phyloP scores from a whole-genome alignment of 1,284 basidiomycete species.

The Ustilago tritici region DNA sequence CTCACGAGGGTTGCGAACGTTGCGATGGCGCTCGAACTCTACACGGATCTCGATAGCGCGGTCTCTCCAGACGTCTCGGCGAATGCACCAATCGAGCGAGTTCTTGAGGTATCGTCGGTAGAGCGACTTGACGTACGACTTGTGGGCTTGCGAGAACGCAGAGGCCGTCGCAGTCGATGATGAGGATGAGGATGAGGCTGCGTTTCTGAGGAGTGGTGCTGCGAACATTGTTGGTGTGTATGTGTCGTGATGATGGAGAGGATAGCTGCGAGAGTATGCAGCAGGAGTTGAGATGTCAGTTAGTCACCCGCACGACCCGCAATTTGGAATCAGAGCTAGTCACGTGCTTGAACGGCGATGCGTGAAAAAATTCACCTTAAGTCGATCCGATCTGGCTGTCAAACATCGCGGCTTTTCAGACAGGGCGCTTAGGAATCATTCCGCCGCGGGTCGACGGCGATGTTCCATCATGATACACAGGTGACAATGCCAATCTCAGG shows the following conservation, averaged over 20 bases:
- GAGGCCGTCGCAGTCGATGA: slow-evolving; percentile 19
- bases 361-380: neutral
- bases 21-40: slow-evolving; percentile 90
- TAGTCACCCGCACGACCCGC: neutral
- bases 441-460: no score
- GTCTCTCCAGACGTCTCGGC: slow-evolving; percentile 85
- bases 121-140: slow-evolving; percentile 88
- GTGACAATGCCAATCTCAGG: no score
- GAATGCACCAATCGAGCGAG: slow-evolving; percentile 87
- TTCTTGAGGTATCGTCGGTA: slow-evolving; percentile 88
- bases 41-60: slow-evolving; percentile 86
- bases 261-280: neutral
- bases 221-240: slow-evolving; percentile 28
- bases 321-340: slow-evolving; percentile 7
- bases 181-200: slow-evolving; percentile 24
- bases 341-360: slow-evolving; percentile 11
- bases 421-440: no score
- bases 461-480: no score
- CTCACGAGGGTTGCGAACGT: slow-evolving; percentile 87
- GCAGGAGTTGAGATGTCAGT: slow-evolving; percentile 1
- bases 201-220: slow-evolving; percentile 34
- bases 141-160: slow-evolving; percentile 81
- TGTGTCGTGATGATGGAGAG: neutral
- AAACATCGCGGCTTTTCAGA: no score
- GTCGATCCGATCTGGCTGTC: neutral